Conservation (phyloP, 495 filamentous ascomycete species). For the Lineolata rhizophorae region DNA sequence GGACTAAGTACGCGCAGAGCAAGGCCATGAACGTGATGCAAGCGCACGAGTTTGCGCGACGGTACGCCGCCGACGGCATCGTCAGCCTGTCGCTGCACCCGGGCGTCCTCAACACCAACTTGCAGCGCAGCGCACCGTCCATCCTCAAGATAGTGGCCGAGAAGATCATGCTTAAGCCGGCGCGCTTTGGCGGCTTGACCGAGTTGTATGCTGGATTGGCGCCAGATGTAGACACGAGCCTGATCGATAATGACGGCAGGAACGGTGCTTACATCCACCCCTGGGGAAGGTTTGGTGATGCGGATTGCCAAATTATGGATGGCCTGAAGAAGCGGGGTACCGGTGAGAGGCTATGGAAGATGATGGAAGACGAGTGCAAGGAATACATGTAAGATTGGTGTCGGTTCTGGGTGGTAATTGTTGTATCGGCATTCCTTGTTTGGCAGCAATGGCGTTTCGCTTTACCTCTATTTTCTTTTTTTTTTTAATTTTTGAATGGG, state of each 20-base stretch:
- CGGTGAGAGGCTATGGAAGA: not conserved
- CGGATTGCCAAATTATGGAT: not conserved
- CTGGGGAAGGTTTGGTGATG: not conserved
- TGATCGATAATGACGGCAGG: too few relatives aligned
- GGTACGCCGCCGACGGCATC: not conserved
- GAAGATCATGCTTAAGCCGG: not conserved
- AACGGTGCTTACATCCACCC: not conserved
- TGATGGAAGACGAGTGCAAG: not conserved
- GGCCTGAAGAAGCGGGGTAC: not conserved
- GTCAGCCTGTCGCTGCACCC: not conserved
- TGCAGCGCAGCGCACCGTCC: not conserved
- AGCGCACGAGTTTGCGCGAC: not conserved
- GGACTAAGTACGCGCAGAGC: not conserved
- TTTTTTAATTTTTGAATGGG: too few relatives aligned
- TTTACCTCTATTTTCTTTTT: too few relatives aligned
- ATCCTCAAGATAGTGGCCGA: not conserved
- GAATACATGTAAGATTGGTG: not conserved
- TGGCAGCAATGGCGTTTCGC: too few relatives aligned
- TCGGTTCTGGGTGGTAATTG: too few relatives aligned
- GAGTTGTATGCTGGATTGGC: not conserved
- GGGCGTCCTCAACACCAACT: not conserved
- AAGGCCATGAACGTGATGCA: not conserved
- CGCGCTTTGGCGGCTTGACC: not conserved
- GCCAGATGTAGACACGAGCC: not conserved
- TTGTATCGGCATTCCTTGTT: too few relatives aligned